These are phyloP conservation scores for Hirschfeldia incana DNA, from an alignment of 345 rosid genomes.

Conservation along the genomic window DNA sequence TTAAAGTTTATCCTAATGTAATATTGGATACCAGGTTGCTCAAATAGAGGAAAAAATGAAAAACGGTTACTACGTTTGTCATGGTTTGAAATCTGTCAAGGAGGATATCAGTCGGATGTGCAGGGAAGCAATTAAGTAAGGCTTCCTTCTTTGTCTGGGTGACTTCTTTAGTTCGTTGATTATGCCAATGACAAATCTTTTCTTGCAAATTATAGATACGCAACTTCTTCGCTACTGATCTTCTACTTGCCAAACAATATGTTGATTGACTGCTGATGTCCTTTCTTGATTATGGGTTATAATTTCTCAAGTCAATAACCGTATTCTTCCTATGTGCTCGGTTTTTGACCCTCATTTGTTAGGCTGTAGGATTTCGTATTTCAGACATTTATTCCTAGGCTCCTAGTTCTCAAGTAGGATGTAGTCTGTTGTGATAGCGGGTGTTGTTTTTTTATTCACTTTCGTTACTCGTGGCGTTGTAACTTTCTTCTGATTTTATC, in stretches of 20 bases:
- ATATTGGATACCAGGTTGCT: slow-evolving; percentile 59
- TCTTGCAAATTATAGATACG: slow-evolving; percentile 7
- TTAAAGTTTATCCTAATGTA: slow-evolving; percentile 27
- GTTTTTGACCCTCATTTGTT: slow-evolving; percentile 4
- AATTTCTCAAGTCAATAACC: slow-evolving; percentile 5
- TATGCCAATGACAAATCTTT: slow-evolving; percentile 7
- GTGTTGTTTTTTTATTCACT: not conserved
- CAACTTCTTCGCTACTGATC: slow-evolving; percentile 1
- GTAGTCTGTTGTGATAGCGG: not conserved
- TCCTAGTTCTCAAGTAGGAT: slow-evolving; percentile 23
- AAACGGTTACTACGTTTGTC: slow-evolving; percentile 79
- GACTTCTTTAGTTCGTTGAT: slow-evolving; percentile 1
- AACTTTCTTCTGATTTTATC: slow-evolving; percentile 19
- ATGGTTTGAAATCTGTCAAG: slow-evolving; percentile 83
- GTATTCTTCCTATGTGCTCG: slow-evolving; percentile 1
- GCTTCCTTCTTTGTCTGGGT: slow-evolving; percentile 18
- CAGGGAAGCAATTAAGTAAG: slow-evolving; percentile 98
- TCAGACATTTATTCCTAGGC: slow-evolving; percentile 19
- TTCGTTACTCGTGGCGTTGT: slow-evolving; percentile 19
- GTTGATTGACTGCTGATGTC: slow-evolving; percentile 16
- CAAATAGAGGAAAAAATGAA: slow-evolving; percentile 82
- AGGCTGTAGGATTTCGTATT: slow-evolving; percentile 19
- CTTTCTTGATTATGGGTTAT: slow-evolving; percentile 8
- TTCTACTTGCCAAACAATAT: slow-evolving; percentile 17
- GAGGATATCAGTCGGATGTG: slow-evolving; percentile 98